Evolutionary conservation across 2,329 filamentous ascomycete species (phyloP).

Genomic region (Xylariales sp.): DNA sequence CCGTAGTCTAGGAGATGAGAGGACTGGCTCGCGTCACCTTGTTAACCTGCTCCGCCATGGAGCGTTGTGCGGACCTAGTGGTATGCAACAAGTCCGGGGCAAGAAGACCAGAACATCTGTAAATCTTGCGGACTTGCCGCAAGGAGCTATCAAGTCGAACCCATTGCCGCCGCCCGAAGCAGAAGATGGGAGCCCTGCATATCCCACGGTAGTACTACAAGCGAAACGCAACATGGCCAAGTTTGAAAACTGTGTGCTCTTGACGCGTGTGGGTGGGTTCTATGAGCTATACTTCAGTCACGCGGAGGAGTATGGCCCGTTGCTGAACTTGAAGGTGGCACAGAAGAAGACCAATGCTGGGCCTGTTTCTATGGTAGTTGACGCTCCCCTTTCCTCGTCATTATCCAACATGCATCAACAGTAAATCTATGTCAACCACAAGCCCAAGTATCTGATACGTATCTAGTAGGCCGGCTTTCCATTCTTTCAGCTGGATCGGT

Average conservation of each 20-base stretch:
- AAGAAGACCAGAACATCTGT: slow-evolving; percentile 25
- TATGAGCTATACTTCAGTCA: slow-evolving; percentile 98
- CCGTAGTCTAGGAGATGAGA: too few relatives aligned
- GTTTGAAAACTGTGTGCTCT: slow-evolving; percentile 82
- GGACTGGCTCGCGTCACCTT: too few relatives aligned
- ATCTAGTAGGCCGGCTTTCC: slow-evolving; percentile 93
- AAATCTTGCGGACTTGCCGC: slow-evolving; percentile 52
- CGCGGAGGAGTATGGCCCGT: slow-evolving; percentile 79
- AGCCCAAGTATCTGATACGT: too few relatives aligned
- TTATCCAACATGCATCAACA: slow-evolving; percentile 13
- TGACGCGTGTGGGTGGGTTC: slow-evolving; percentile 92
- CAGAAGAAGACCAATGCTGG: slow-evolving; percentile 75
- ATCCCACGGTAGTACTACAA: slow-evolving; percentile 86
- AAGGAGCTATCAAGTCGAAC: slow-evolving; percentile 43
- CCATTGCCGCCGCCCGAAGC: slow-evolving; percentile 31
- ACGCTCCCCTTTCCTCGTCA: slow-evolving; percentile 10
- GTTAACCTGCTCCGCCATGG: too few relatives aligned
- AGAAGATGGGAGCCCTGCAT: slow-evolving; percentile 46
- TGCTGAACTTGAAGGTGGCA: slow-evolving; percentile 83
- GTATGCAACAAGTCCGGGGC: slow-evolving; percentile 2
- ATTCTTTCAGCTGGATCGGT: slow-evolving; percentile 86
- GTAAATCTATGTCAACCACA: too few relatives aligned
- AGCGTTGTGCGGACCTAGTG: not conserved
- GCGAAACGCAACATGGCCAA: slow-evolving; percentile 84
- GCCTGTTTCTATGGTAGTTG: slow-evolving; percentile 74